Evolutionary conservation across 495 filamentous ascomycete genomes (phyloP).

Genomic region (Penicillium herquei): DNA sequence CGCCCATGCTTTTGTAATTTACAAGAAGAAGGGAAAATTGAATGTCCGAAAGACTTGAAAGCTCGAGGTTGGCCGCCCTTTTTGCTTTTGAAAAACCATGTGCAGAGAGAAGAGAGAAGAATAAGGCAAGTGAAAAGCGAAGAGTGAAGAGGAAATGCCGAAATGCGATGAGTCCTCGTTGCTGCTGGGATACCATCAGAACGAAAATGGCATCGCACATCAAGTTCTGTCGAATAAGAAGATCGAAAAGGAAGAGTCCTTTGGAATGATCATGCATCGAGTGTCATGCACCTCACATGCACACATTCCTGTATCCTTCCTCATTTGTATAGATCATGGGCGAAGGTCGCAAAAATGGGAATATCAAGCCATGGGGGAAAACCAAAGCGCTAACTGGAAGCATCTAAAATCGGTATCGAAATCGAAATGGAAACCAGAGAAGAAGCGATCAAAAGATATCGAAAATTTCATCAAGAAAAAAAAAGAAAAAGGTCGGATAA

Average conservation of each 20-base stretch:
- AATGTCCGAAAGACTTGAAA: slow-evolving; percentile 8
- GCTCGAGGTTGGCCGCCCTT: slow-evolving; percentile 13
- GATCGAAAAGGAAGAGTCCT: not conserved
- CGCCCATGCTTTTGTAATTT: slow-evolving; percentile 48
- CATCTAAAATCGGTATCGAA: slow-evolving; percentile 25
- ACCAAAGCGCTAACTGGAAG: slow-evolving; percentile 13
- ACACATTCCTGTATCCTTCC: not conserved
- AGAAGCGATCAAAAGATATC: not conserved
- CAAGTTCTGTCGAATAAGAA: slow-evolving; percentile 6
- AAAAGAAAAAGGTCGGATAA: slow-evolving; percentile 8
- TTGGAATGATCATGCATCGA: not conserved
- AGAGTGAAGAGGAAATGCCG: slow-evolving; percentile 2
- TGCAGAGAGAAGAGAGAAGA: slow-evolving; percentile 9
- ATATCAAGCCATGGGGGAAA: not conserved
- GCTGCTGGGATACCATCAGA: not conserved
- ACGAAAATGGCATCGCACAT: slow-evolving; percentile 3
- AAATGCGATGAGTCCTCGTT: not conserved
- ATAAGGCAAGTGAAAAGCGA: slow-evolving; percentile 7
- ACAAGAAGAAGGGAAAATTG: slow-evolving; percentile 22
- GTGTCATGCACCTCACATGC: not conserved
- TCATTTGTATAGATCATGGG: not conserved
- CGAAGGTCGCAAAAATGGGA: not conserved
- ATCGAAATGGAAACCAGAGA: slow-evolving; percentile 7
- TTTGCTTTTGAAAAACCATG: slow-evolving; percentile 16
- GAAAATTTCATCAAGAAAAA: not conserved